These are phyloP conservation scores for Yamadazyma phyllophila DNA, from an alignment of 805 yeast species.

Conservation along the genomic window DNA sequence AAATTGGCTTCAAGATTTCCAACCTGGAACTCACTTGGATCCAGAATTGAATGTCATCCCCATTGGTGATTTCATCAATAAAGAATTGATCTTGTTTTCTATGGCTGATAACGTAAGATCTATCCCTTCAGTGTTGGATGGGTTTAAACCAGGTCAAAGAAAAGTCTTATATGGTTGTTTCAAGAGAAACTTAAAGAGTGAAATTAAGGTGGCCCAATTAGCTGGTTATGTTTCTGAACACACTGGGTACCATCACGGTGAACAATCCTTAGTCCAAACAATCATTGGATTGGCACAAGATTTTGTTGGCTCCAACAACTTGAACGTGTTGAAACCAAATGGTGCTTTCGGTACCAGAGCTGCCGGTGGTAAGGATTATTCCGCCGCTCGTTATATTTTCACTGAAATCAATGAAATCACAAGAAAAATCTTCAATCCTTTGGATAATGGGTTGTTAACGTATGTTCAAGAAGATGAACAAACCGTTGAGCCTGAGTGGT, in stretches of 20 bases:
- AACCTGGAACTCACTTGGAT: constrained; percentile 90
- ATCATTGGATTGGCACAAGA: constrained; percentile 94
- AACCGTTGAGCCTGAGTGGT: constrained; percentile 94
- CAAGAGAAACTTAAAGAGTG: constrained; percentile 70
- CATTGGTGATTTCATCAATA: constrained; percentile 89
- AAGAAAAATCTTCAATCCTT: constrained; percentile 68
- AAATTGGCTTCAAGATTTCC: constrained; percentile 89
- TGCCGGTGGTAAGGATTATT: constrained; percentile 95
- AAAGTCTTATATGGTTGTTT: constrained; percentile 88
- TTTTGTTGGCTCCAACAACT: constrained; percentile 88
- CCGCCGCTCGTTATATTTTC: constrained; percentile 96
- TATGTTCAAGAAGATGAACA: constrained; percentile 91
- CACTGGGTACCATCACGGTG: constrained; percentile 96
- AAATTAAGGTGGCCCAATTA: constrained; percentile 86
- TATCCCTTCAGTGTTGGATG: constrained; percentile 91
- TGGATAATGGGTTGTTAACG: constrained; percentile 73
- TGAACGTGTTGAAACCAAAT: constrained; percentile 80
- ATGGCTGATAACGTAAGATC: constrained; percentile 97
- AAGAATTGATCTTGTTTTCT: constrained; percentile 89
- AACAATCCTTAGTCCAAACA: constrained; percentile 80
- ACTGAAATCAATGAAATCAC: constrained; percentile 81
- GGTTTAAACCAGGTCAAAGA: constrained; percentile 95
- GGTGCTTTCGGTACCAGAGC: constrained; percentile 97
- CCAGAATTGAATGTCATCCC: constrained; percentile 76
- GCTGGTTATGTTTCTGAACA: constrained; percentile 87